Conservation (phyloP, 225 moss, liverwort and hornwort genomes). For the Pseudisothecium myosuroides region DNA sequence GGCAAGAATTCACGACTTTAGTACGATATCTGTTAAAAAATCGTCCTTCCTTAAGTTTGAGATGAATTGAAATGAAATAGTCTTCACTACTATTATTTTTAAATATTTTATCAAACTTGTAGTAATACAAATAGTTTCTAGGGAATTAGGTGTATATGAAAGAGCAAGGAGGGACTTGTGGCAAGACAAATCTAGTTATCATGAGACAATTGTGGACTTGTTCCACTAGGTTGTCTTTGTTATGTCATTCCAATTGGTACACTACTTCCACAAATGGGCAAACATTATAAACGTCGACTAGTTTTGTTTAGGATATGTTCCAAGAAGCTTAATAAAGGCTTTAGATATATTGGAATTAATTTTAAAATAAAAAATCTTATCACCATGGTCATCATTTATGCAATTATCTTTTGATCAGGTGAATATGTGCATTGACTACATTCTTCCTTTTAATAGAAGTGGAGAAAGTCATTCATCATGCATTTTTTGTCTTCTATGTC, state of each 20-base stretch:
- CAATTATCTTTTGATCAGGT: not conserved
- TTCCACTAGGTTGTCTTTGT: not conserved
- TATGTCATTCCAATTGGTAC: not conserved
- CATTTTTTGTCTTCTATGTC: accelerated
- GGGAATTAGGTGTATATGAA: not conserved
- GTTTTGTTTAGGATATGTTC: not conserved
- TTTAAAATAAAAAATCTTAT: too few species aligned
- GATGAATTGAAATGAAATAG: not conserved
- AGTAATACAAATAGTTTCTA: not conserved
- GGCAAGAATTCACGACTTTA: too few species aligned
- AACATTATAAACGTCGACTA: accelerated
- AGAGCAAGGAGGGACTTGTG: not conserved
- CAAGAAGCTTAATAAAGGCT: not conserved
- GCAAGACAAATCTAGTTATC: accelerated
- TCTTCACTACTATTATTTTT: not conserved
- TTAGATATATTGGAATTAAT: too few species aligned
- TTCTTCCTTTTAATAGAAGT: not conserved
- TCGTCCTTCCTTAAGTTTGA: too few species aligned
- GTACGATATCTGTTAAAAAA: too few species aligned
- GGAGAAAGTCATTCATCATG: not conserved
- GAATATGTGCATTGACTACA: not conserved
- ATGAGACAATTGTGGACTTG: not conserved
- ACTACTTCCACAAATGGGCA: not conserved
- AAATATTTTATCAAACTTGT: not conserved
- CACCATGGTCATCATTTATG: too few species aligned